Evolutionary conservation across 805 yeast genomes (phyloP), one percentile per base, ranked within the genome.

Genomic region (Komagataella phaffii): DNA sequence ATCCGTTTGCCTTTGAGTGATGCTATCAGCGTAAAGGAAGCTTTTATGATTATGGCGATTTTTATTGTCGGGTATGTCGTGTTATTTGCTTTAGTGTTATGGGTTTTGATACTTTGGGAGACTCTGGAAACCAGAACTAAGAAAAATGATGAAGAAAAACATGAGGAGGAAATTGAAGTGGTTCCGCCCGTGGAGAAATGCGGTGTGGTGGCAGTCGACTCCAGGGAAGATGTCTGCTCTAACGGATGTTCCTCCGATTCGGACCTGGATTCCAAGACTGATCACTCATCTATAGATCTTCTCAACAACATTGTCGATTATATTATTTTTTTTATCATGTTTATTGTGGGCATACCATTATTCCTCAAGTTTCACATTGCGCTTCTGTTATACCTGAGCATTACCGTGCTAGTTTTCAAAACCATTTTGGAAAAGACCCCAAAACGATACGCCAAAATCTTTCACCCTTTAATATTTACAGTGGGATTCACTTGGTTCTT

Each of bases 391-490:
- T 89, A 86, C 51, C 63, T 84, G 50, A 74, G 81, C 18, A 66
- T 82, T 43, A 78, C 85, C 1, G 75, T 85, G 3, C 56, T 80
- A 45, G 67, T 80, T 19, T 85, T 81, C 62, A 72, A 75, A 53
- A 64, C 73, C 19, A 68, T 76, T 18, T 73, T 68, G 56, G 53
- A 64, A 10, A 56, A 71, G 44, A 82, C 80, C 58, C 77, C 68
- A 21, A 70, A 58, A 53, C n/a, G 40, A 14, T 75, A 59, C 66
- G 74, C 72, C 60, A 73, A 66, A 61, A 75, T 69, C 49, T 71
- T 85, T 14, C 93, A 86, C 60, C 95, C 95, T 0, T 84, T 86
- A 40, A 66, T 86, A 49, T 70, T 83, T 30, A 77, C 82, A 55
- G 83, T 88, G 5, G 80, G 77, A 1, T 58, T 75, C n/a, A 76